phyloP scores from a whole-genome alignment of 1,284 basidiomycete genomes.

The Polyporus tsugae region DNA sequence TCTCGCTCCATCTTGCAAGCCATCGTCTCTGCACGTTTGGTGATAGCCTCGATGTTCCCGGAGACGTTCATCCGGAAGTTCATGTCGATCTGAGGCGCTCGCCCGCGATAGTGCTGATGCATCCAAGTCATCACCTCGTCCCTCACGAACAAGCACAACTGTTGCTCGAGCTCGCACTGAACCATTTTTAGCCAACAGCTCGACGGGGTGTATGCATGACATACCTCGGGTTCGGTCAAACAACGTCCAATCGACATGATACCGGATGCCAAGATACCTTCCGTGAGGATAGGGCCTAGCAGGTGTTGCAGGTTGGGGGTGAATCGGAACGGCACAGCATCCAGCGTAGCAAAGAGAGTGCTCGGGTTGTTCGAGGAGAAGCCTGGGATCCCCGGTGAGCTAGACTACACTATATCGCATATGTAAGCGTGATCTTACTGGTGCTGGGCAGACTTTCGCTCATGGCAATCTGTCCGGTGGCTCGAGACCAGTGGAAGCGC shows the following conservation, averaged over 20 bases:
- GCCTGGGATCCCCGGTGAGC: background rate
- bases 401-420: background rate
- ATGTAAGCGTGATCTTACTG: background rate
- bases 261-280: conserved; percentile 88
- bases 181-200: background rate
- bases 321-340: conserved; percentile 95
- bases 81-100: conserved; percentile 63
- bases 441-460: conserved; percentile 88
- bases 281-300: conserved; percentile 88
- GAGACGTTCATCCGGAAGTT: conserved; percentile 76
- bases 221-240: conserved; percentile 92
- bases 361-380: conserved; percentile 38
- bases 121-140: conserved; percentile 92
- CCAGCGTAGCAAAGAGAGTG: conserved; percentile 81
- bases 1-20: conserved; percentile 87
- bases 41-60: conserved; percentile 81
- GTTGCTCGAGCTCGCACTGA: conserved; percentile 89
- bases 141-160: conserved; percentile 88
- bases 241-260: conserved; percentile 93
- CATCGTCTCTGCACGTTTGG: conserved; percentile 87
- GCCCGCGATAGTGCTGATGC: conserved; percentile 51
- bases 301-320: conserved; percentile 98
- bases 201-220: conserved; percentile 30
- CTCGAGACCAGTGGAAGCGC: conserved; percentile 89
- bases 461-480: conserved; percentile 92